Percentiles rank a stretch among this genome's conserved stretches.
These are phyloP conservation scores for Amaranthus hypochondriacus DNA, from an alignment of 148 eudicot genomes.

Conservation along the genomic window DNA sequence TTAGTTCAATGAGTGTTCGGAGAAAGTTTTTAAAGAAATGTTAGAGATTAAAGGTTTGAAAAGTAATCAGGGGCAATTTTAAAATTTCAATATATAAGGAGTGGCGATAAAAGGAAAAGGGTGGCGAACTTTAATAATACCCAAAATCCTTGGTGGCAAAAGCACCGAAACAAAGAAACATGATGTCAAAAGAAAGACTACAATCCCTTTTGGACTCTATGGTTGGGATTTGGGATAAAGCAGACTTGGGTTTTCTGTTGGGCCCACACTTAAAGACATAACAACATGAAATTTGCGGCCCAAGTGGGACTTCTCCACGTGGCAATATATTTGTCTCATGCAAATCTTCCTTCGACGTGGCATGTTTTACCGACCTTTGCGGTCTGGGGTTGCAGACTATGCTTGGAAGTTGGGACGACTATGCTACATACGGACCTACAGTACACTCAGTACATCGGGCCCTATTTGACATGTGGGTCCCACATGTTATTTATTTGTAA, in stretches of 20 bases:
- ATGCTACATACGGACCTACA: neutral
- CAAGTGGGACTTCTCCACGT: slow-evolving; percentile 12
- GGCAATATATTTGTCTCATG: slow-evolving; percentile 18
- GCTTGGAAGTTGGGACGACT: slow-evolving; percentile 3
- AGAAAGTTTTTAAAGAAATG: no score
- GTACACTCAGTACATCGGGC: neutral
- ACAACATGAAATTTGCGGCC: slow-evolving; percentile 19
- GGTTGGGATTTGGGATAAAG: neutral
- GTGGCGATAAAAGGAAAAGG: no score
- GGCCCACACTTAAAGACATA: slow-evolving; percentile 16
- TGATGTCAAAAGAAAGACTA: neutral
- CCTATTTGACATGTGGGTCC: slow-evolving; percentile 4
- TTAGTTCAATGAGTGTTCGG: no score
- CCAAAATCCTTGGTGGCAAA: neutral
- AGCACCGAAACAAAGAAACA: slow-evolving; percentile 1
- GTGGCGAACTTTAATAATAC: no score
- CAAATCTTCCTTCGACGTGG: slow-evolving; percentile 27
- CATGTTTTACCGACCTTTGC: slow-evolving; percentile 11
- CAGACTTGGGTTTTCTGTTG: neutral
- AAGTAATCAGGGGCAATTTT: no score
- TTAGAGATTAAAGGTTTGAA: no score
- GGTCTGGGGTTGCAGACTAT: slow-evolving; percentile 23
- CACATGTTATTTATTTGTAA: neutral
- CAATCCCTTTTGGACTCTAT: neutral
- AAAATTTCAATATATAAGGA: no score